These are phyloP conservation scores for Bruguiera hainesii DNA, from an alignment of 441 rosid species.

Conservation along the genomic window DNA sequence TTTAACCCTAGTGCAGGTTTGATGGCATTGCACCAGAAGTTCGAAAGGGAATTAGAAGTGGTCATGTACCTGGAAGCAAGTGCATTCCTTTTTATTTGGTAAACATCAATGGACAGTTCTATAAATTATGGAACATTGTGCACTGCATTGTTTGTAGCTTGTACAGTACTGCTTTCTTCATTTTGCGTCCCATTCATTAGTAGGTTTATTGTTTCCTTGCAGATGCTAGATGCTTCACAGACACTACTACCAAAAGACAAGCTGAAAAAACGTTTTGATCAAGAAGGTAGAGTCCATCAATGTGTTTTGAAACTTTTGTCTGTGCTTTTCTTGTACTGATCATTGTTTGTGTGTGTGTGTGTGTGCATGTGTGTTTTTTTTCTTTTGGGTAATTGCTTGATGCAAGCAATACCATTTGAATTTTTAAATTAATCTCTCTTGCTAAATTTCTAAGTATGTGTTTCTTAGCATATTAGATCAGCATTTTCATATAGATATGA, in stretches of 20 bases:
- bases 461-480: too few species aligned
- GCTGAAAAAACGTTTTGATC: constrained; percentile 69
- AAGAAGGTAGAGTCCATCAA: constrained; percentile 51
- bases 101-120: constrained; percentile 9
- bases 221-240: constrained; percentile 82
- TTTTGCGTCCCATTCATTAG: not conserved
- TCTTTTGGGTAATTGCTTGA: not conserved
- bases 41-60: constrained; percentile 83
- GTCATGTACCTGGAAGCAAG: constrained; percentile 93
- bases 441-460: too few species aligned
- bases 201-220: constrained; percentile 24
- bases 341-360: not conserved
- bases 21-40: constrained; percentile 85
- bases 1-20: constrained; percentile 46
- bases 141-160: not conserved
- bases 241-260: constrained; percentile 65
- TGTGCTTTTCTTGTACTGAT: not conserved
- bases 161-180: not conserved
- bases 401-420: not conserved
- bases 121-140: not conserved
- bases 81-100: constrained; percentile 80
- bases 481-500: too few species aligned
- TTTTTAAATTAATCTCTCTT: not conserved
- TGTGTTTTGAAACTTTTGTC: not conserved
- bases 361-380: not conserved